Percentiles rank a stretch among this genome's conserved stretches.
These are phyloP conservation scores for Mycena crocata DNA, from an alignment of 768 basidiomycete genomes.

Conservation along the genomic window DNA sequence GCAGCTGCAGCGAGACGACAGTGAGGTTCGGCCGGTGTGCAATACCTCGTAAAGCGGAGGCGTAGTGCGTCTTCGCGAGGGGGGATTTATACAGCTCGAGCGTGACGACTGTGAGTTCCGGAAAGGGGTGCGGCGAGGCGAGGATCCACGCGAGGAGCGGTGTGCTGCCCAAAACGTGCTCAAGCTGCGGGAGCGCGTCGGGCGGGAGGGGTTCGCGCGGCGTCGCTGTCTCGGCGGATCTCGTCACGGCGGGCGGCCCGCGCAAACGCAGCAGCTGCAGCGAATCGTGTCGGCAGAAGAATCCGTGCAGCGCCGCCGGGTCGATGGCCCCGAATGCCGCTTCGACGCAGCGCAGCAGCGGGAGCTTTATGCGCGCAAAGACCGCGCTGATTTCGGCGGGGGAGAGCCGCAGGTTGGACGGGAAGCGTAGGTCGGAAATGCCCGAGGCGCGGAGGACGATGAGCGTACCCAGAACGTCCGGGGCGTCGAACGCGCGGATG, in stretches of 20 bases:
- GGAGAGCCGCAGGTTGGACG: conserved; percentile 1
- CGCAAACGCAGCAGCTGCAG: not conserved
- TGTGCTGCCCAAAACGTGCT: not conserved
- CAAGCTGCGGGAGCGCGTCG: conserved; percentile 2
- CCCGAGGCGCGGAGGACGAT: not conserved
- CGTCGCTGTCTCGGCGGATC: not conserved
- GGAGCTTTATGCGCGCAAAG: not conserved
- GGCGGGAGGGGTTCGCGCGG: not conserved
- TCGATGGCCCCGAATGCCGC: not conserved
- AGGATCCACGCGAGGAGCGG: conserved; percentile 1
- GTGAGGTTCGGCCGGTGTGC: conserved; percentile 1
- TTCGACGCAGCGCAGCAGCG: conserved; percentile 5
- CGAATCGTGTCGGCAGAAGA: conserved; percentile 13
- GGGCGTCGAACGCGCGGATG: conserved; percentile 11
- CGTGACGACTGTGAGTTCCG: not conserved
- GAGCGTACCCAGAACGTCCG: not conserved
- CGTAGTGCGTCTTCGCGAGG: not conserved
- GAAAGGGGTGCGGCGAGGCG: conserved; percentile 1
- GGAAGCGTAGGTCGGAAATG: conserved; percentile 5
- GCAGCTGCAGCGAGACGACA: not conserved
- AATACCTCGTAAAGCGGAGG: not conserved
- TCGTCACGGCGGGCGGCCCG: not conserved
- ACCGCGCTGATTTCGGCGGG: not conserved
- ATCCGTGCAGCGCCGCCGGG: not conserved
- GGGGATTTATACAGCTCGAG: not conserved